These are phyloP conservation scores for Serendipita vermifera DNA, from an alignment of 768 basidiomycete genomes.

Conservation along the genomic window DNA sequence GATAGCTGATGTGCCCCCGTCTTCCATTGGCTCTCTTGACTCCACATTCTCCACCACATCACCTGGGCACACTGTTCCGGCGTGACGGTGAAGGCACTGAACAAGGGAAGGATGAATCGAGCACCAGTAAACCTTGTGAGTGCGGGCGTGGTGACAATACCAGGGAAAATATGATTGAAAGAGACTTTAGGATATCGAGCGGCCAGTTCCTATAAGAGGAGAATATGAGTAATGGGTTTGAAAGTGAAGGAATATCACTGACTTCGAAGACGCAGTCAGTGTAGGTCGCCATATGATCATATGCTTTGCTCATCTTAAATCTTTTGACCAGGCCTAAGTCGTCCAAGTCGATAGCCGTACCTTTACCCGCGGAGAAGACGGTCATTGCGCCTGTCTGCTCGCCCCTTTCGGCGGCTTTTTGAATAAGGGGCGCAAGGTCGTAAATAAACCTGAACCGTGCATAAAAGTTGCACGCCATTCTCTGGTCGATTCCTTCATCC, in stretches of 20 bases:
- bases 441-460: constrained; percentile 37
- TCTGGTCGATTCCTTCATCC: constrained; percentile 33
- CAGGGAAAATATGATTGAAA: constrained; percentile 12
- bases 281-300: constrained; percentile 30
- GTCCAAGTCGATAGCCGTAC: constrained; percentile 29
- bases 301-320: constrained; percentile 28
- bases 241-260: neutral
- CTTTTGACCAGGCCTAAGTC: constrained; percentile 40
- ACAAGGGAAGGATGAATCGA: neutral
- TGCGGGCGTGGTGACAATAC: constrained; percentile 8
- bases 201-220: constrained; percentile 7
- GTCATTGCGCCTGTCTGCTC: constrained; percentile 41
- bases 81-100: neutral
- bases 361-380: constrained; percentile 29
- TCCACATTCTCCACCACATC: constrained; percentile 9
- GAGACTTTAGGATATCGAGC: no score
- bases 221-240: neutral
- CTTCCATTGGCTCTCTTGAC: neutral
- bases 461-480: constrained; percentile 39
- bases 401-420: constrained; percentile 31
- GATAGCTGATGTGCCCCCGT: constrained; percentile 5
- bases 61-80: neutral
- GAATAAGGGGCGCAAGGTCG: constrained; percentile 33
- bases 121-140: neutral
- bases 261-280: constrained; percentile 46